These are phyloP conservation scores for Kazachstania viticola DNA, from an alignment of 805 yeast species.

Conservation along the genomic window DNA sequence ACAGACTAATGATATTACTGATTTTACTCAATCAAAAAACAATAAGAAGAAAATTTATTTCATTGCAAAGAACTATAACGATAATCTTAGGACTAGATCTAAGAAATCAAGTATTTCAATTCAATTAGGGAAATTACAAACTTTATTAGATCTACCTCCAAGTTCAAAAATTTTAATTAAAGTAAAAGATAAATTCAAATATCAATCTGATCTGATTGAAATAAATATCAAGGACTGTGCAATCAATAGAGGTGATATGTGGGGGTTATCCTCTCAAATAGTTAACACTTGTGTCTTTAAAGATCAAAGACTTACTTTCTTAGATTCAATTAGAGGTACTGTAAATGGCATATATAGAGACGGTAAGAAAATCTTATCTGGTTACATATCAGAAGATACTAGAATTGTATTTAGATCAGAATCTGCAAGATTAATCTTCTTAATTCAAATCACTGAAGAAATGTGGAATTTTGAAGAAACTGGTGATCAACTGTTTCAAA, in stretches of 20 bases:
- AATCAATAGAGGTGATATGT: conserved; percentile 85
- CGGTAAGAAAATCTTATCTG: conserved; percentile 64
- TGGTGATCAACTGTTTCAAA: conserved; percentile 89
- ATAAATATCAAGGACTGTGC: conserved; percentile 69
- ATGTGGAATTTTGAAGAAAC: conserved; percentile 98
- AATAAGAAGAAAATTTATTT: conserved; percentile 32
- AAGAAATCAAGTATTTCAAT: conserved; percentile 39
- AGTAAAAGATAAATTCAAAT: conserved; percentile 33
- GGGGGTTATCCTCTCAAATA: conserved; percentile 60
- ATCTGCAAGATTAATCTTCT: conserved; percentile 69
- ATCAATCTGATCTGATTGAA: conserved; percentile 76
- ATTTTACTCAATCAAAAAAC: neutral
- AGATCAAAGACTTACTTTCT: conserved; percentile 51
- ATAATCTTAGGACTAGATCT: conserved; percentile 19
- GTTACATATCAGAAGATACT: conserved; percentile 63
- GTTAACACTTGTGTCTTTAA: conserved; percentile 54
- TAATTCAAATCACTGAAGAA: conserved; percentile 83
- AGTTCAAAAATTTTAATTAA: conserved; percentile 54
- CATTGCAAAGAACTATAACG: conserved; percentile 29
- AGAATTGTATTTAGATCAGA: conserved; percentile 83
- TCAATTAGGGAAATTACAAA: conserved; percentile 47
- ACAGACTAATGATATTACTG: conserved; percentile 16
- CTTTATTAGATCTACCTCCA: conserved; percentile 51
- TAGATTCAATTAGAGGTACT: conserved; percentile 50
- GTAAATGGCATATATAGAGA: conserved; percentile 50